Evolutionary conservation across 495 filamentous ascomycete species (phyloP).

Genomic region (Mycothermus thermophilus): DNA sequence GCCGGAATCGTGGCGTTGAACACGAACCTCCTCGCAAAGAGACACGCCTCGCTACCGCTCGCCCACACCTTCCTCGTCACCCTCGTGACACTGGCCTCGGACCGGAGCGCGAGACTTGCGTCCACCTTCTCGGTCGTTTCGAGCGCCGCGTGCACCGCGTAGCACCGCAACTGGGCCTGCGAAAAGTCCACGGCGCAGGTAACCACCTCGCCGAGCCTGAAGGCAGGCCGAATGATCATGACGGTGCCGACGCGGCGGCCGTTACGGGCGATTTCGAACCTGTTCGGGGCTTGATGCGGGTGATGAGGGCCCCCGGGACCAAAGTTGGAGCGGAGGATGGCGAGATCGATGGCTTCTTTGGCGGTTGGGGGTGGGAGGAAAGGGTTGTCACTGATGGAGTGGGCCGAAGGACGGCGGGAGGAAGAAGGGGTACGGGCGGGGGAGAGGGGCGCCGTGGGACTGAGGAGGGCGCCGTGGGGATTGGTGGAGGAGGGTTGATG

Average conservation of each 20-base stretch:
- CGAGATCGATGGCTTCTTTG: slow-evolving; percentile 82
- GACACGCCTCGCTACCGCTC: slow-evolving; percentile 59
- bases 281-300: slow-evolving; percentile 55
- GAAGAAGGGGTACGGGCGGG: slow-evolving; percentile 41
- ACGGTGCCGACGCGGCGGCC: slow-evolving; percentile 74
- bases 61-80: slow-evolving; percentile 72
- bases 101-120: slow-evolving; percentile 66
- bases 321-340: slow-evolving; percentile 66
- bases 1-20: slow-evolving; percentile 73
- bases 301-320: no score
- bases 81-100: slow-evolving; percentile 65
- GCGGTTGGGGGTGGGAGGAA: slow-evolving; percentile 33
- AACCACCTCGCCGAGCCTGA: slow-evolving; percentile 78
- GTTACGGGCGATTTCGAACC: slow-evolving; percentile 88
- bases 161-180: slow-evolving; percentile 58
- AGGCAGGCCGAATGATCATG: slow-evolving; percentile 78
- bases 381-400: slow-evolving; percentile 19
- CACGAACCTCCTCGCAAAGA: slow-evolving; percentile 62
- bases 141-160: slow-evolving; percentile 59
- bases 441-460: slow-evolving; percentile 46
- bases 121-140: slow-evolving; percentile 72
- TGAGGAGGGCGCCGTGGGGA: slow-evolving; percentile 39
- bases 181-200: slow-evolving; percentile 71
- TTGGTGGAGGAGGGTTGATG: slow-evolving; percentile 24
- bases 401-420: slow-evolving; percentile 40